Conservation (phyloP, 148 eudicot genomes). For the Silene latifolia region DNA sequence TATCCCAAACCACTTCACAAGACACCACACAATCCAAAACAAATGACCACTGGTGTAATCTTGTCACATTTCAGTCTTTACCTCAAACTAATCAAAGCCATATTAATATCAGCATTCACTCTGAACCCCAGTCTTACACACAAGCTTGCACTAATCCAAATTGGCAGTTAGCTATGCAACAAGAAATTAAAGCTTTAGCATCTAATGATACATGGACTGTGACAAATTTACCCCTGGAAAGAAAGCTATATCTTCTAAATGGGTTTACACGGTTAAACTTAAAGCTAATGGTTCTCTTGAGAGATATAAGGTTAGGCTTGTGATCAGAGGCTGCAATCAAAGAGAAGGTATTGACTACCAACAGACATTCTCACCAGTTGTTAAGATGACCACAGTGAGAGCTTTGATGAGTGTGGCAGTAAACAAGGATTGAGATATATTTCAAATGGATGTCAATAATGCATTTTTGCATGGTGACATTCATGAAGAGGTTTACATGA, state of each 20-base stretch:
- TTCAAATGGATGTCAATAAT: conserved; percentile 1
- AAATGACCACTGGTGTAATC: too few species aligned
- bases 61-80: too few species aligned
- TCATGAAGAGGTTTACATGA: background rate
- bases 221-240: background rate
- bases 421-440: background rate
- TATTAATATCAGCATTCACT: too few species aligned
- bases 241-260: background rate
- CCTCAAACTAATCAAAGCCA: too few species aligned
- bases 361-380: background rate
- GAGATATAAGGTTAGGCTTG: background rate
- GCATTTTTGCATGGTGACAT: too few species aligned
- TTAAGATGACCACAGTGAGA: conserved; percentile 3
- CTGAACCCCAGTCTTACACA: too few species aligned
- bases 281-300: background rate
- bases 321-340: background rate
- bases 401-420: background rate
- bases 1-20: too few species aligned
- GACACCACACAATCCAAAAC: too few species aligned
- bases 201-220: background rate
- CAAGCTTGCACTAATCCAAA: too few species aligned
- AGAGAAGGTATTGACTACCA: background rate
- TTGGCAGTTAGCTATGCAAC: too few species aligned
- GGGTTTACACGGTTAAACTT: conserved; percentile 6
- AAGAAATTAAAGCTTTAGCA: too few species aligned